A percentile compares a stretch with the other conserved stretches of the same genome.
phyloP scores from a whole-genome alignment of 2,329 filamentous ascomycete species.

The Trichocomaceae sp. region DNA sequence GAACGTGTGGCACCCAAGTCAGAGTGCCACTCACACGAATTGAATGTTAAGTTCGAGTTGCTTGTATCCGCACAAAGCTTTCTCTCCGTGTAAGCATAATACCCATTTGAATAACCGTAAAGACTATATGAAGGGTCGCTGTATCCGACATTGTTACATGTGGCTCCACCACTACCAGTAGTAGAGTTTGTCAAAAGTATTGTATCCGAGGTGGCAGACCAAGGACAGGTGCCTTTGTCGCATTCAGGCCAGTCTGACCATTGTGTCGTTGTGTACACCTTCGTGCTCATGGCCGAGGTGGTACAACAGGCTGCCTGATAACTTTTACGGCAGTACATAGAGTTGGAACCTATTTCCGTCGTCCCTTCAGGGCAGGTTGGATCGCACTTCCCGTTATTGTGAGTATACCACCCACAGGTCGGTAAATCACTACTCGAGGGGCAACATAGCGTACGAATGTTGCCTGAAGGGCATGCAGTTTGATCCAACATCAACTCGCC shows the following conservation, averaged over 20 bases:
- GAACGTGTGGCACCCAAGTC: neutral
- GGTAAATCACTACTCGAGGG: neutral
- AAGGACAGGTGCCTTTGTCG: neutral
- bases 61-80: neutral
- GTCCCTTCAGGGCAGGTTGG: neutral
- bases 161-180: neutral
- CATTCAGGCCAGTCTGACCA: neutral
- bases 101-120: too few species aligned
- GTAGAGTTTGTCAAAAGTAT: neutral
- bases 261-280: neutral
- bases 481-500: neutral
- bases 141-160: neutral
- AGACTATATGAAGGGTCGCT: too few species aligned
- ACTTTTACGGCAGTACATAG: neutral
- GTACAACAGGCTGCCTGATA: neutral
- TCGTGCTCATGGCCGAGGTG: neutral
- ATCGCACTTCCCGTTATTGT: neutral
- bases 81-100: neutral
- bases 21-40: neutral
- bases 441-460: neutral
- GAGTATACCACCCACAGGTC: neutral
- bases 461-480: neutral
- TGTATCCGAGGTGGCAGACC: neutral
- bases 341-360: neutral
- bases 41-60: neutral